phyloP scores from a whole-genome alignment of 495 filamentous ascomycete genomes.

The Endocarpon pusillum region DNA sequence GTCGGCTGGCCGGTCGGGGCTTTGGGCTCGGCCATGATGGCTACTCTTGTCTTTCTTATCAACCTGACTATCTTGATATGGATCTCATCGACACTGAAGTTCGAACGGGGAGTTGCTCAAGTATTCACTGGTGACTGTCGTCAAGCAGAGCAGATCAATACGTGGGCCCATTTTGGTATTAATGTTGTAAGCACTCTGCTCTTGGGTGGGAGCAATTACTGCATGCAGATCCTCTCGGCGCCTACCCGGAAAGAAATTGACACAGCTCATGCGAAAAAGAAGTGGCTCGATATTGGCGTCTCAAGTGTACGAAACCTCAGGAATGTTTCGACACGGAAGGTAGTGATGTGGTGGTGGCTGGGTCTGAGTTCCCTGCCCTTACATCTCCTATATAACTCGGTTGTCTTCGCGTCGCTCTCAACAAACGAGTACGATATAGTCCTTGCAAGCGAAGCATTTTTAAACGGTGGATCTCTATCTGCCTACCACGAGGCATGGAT shows the following conservation, averaged over 20 bases:
- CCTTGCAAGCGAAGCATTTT: slow-evolving; percentile 17
- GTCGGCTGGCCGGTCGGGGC: no score
- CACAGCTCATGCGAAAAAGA: slow-evolving; percentile 4
- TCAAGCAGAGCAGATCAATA: not conserved
- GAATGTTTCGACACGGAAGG: slow-evolving; percentile 1
- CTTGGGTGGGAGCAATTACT: slow-evolving; percentile 19
- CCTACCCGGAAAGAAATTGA: slow-evolving; percentile 15
- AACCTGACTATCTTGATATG: not conserved
- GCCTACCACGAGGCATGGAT: slow-evolving; percentile 1
- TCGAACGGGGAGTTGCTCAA: not conserved
- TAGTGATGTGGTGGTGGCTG: not conserved
- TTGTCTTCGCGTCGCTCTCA: slow-evolving; percentile 10
- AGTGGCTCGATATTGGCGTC: slow-evolving; percentile 15
- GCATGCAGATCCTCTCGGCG: slow-evolving; percentile 22
- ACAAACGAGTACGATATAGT: slow-evolving; percentile 23
- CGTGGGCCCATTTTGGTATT: slow-evolving; percentile 13
- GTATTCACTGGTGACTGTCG: not conserved
- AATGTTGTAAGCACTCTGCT: slow-evolving; percentile 18
- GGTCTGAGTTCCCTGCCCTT: not conserved
- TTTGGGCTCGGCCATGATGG: not conserved
- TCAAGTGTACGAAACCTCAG: slow-evolving; percentile 9
- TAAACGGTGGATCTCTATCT: slow-evolving; percentile 11
- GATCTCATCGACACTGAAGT: not conserved
- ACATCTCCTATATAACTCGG: slow-evolving; percentile 13
- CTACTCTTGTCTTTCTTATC: not conserved